A percentile compares a stretch with the other conserved stretches of the same genome.
Conservation (phyloP, 1,139 yeast species). For the Yamadazyma triangularis region DNA sequence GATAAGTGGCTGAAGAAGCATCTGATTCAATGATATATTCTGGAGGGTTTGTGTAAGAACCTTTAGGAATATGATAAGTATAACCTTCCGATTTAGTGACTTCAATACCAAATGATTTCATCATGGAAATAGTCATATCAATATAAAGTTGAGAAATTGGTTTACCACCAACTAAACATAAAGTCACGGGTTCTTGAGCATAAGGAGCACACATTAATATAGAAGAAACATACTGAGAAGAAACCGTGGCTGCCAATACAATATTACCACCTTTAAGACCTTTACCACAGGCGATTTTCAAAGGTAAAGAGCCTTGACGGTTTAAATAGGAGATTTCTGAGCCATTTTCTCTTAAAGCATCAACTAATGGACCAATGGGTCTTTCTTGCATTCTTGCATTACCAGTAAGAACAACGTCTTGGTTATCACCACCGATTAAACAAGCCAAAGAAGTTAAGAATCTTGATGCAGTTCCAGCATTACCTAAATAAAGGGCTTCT, state of each 20-base stretch:
- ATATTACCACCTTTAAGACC: conserved; percentile 87
- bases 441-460: conserved; percentile 91
- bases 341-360: conserved; percentile 81
- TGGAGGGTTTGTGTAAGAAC: conserved; percentile 70
- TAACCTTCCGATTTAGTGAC: conserved; percentile 77
- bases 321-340: conserved; percentile 68
- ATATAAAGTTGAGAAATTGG: conserved; percentile 95
- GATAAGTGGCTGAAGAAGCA: conserved; percentile 98
- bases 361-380: conserved; percentile 95
- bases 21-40: conserved; percentile 92
- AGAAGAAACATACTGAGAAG: conserved; percentile 96
- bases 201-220: conserved; percentile 97
- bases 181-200: conserved; percentile 82
- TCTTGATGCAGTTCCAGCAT: conserved; percentile 98
- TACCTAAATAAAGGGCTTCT: conserved; percentile 78
- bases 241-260: conserved; percentile 91
- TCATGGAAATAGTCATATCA: conserved; percentile 96
- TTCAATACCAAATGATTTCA: conserved; percentile 80
- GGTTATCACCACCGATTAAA: conserved; percentile 48
- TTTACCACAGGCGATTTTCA: conserved; percentile 63
- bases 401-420: conserved; percentile 71
- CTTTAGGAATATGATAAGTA: conserved; percentile 89
- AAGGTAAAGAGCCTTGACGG: conserved; percentile 76
- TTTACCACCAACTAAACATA: conserved; percentile 89
- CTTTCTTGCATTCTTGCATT: conserved; percentile 97